Conservation (phyloP, 805 yeast species). For the Metschnikowia continentalis region DNA sequence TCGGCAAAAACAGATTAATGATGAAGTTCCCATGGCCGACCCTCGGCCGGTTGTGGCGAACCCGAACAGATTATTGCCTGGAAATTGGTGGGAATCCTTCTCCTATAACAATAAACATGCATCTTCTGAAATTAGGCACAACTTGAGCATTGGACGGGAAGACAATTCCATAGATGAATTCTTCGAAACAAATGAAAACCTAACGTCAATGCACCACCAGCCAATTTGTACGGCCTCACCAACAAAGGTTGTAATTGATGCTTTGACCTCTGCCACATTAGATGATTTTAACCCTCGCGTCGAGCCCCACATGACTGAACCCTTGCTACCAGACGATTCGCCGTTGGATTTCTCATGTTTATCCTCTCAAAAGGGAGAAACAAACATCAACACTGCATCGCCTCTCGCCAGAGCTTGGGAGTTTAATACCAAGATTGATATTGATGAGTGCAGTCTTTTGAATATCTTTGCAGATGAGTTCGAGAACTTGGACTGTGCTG, state of each 20-base stretch:
- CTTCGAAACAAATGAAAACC: slow-evolving; percentile 10
- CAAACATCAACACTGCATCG: slow-evolving; percentile 11
- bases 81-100: slow-evolving; percentile 2
- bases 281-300: slow-evolving; percentile 11
- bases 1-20: background rate
- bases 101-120: background rate
- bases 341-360: slow-evolving; percentile 13
- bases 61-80: slow-evolving; percentile 1
- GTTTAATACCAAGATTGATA: slow-evolving; percentile 7
- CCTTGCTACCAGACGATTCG: slow-evolving; percentile 13
- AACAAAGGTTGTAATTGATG: background rate
- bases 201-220: background rate
- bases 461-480: slow-evolving; percentile 16
- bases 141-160: slow-evolving; percentile 1
- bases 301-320: slow-evolving; percentile 17
- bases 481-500: slow-evolving; percentile 9
- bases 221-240: background rate
- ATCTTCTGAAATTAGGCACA: background rate
- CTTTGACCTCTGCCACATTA: slow-evolving; percentile 7
- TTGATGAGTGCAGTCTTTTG: slow-evolving; percentile 14
- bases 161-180: slow-evolving; percentile 15
- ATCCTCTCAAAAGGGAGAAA: slow-evolving; percentile 7
- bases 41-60: background rate
- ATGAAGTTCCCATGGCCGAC: background rate
- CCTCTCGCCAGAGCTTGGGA: slow-evolving; percentile 17